Evolutionary conservation across 345 rosid genomes (phyloP), one percentile per base, ranked within the genome.

Genomic region (Pugionium dolabratum): DNA sequence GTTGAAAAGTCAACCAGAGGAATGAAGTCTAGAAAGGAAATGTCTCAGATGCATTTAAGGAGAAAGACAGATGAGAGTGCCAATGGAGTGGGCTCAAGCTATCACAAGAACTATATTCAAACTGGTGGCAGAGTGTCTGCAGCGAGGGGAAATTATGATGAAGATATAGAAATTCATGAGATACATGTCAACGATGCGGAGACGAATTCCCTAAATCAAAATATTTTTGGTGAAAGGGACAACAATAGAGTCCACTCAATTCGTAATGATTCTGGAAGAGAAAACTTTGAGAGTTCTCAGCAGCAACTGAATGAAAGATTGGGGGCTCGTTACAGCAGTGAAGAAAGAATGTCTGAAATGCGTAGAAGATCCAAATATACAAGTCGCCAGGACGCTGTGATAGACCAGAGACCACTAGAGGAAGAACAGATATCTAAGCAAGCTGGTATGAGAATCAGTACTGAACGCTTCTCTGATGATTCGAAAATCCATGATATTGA

Each of bases 321-420:
- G 28, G 79, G 66, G 67, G 28, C 67, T 59, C 81, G 39, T 64
- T 77, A 80, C 59, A 56, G 58, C 43, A 71, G 63, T 49, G 57
- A 59, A 48, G 82, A 78, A 62, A 78, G 70, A 75, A 63, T 71
- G 71, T 78, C 81, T 33, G 67, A 75, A 56, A 74, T 73, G 74
- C 79, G 52, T 33, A 72, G 82, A 55, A 80, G 75, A 59, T 71
- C 81, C 10, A 81, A 77, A 46, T 70, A 85, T 69, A 71, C 62
- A 62, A 56, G 71, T 78, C 79, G 72, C 54, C 66, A 58, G 4
- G 60, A 64, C 74, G 88, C 79, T 59, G 18, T 18, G 18, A 18
- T 18, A 18, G 67, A 71, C 69, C 78, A 64, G 71, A 64, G 52
- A 4, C 75, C 54, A 37, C 79, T 42, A 73, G 73, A 28, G 46